Conservation (phyloP, 768 basidiomycete genomes). For the Termitomyces sp. region DNA sequence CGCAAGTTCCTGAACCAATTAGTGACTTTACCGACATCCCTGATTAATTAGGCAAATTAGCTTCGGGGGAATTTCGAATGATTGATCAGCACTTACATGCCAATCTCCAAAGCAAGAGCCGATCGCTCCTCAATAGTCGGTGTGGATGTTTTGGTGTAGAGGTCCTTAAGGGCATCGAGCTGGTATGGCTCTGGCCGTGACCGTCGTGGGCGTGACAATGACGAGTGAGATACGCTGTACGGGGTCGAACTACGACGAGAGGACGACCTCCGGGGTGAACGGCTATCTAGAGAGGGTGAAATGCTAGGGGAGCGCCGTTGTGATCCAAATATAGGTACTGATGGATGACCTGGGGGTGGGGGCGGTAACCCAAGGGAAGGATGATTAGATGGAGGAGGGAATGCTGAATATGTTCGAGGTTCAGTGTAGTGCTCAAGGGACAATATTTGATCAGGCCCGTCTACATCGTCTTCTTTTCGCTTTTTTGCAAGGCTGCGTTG, state of each 20-base stretch:
- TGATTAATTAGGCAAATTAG: slow-evolving; percentile 22
- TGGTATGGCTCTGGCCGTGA: slow-evolving; percentile 79
- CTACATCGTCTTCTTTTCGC: slow-evolving; percentile 55
- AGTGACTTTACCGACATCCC: slow-evolving; percentile 82
- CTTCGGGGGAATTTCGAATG: slow-evolving; percentile 11
- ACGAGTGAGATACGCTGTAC: slow-evolving; percentile 35
- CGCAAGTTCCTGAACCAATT: slow-evolving; percentile 88
- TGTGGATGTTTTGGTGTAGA: slow-evolving; percentile 64
- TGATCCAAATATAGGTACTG: slow-evolving; percentile 24
- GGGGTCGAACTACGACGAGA: slow-evolving; percentile 40
- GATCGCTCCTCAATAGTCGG: slow-evolving; percentile 80
- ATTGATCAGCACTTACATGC: slow-evolving; percentile 50
- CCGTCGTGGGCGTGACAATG: slow-evolving; percentile 56
- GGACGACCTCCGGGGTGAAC: slow-evolving; percentile 34
- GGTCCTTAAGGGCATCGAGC: slow-evolving; percentile 67
- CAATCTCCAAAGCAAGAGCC: slow-evolving; percentile 69
- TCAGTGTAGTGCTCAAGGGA: slow-evolving; percentile 29
- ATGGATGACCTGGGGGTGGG: slow-evolving; percentile 24
- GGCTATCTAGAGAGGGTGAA: slow-evolving; percentile 36
- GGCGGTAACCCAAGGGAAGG: slow-evolving; percentile 40
- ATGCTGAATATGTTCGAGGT: slow-evolving; percentile 40
- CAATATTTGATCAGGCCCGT: slow-evolving; percentile 25
- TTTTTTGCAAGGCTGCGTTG: slow-evolving; percentile 78
- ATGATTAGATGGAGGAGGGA: slow-evolving; percentile 46
- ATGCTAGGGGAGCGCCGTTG: slow-evolving; percentile 33